Evolutionary conservation across 1,284 basidiomycete genomes (phyloP), one percentile per base, ranked within the genome.

Genomic region (Cryptococcus sp.): DNA sequence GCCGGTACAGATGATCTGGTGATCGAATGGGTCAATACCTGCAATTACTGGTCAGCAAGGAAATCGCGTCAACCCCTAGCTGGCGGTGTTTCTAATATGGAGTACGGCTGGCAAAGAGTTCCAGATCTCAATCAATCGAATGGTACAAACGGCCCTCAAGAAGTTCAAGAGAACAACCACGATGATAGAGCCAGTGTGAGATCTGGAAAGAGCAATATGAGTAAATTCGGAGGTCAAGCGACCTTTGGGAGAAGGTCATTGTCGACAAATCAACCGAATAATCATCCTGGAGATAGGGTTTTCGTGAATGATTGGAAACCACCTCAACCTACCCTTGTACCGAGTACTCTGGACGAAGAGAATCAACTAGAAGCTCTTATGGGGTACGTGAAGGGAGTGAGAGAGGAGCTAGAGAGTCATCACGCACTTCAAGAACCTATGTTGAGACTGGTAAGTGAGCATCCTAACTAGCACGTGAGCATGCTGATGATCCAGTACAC

Each of bases 21-120:
- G 41, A 89, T 90, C 68, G 95, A 98, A 74, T 98, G 95, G 95
- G 93, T 97, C 6, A 87, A 88, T 36, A 96, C 95, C 0, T 98
- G 94, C 83, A 98, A 98, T 78, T 98, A 98, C 74, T 98, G 94
- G 93, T 91, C 95, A 0, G 95, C 95, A 0, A 82, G 94, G 36
- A 86, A 85, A 61, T 92, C 89, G 74, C 92, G 94, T 65, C 92
- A 96, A 68, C 95, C 95, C 0, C 82, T 98, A 3, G 83, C 88
- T 2, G 95, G 94, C 3, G 95, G 94, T 34, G 92, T 98, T 2
- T 93, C 90, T 48, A 98, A 98, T 77, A 95, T 98, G 88, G 96
- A 98, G 74, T 98, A 98, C 69, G 95, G 95, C 8, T 98, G 95
- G 95, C 94, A 87, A 70, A 84, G 89, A 41, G 82, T 88, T 10